Evolutionary conservation across 2,329 filamentous ascomycete species (phyloP).

Genomic region (Exophiala lecanii-corni): DNA sequence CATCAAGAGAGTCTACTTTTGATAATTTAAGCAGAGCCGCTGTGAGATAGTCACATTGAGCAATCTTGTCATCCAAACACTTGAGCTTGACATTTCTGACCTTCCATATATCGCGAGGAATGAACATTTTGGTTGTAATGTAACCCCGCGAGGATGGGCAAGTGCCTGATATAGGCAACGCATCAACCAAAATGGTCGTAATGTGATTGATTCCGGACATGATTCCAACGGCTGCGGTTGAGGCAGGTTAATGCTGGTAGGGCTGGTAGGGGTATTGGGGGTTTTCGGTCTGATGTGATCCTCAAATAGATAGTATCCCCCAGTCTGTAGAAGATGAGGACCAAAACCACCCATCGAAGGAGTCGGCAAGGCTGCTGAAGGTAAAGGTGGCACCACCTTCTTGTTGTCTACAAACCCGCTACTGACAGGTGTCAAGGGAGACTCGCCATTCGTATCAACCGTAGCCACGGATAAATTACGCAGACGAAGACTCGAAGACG

Average conservation of each 20-base stretch:
- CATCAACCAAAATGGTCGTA: slow-evolving; percentile 99
- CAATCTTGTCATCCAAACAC: slow-evolving; percentile 86
- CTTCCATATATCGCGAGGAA: slow-evolving; percentile 88
- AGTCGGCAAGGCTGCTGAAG: slow-evolving; percentile 58
- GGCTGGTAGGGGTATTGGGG: slow-evolving; percentile 52
- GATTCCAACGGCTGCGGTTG: slow-evolving; percentile 78
- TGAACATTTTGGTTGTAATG: slow-evolving; percentile 82
- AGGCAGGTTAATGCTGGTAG: slow-evolving; percentile 55
- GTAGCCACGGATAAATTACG: slow-evolving; percentile 67
- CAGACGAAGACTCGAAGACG: slow-evolving; percentile 64
- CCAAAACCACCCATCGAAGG: slow-evolving; percentile 60
- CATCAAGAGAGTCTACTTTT: slow-evolving; percentile 81
- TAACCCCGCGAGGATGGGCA: slow-evolving; percentile 89
- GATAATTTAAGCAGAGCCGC: slow-evolving; percentile 80
- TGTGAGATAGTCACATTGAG: slow-evolving; percentile 85
- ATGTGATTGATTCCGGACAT: slow-evolving; percentile 79
- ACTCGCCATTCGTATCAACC: slow-evolving; percentile 59
- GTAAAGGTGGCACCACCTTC: slow-evolving; percentile 47
- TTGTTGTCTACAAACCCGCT: slow-evolving; percentile 55
- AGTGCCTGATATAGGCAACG: slow-evolving; percentile 89
- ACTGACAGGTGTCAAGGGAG: slow-evolving; percentile 69
- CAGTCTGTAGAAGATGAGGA: slow-evolving; percentile 52
- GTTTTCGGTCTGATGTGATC: slow-evolving; percentile 66
- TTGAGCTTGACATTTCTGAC: slow-evolving; percentile 92
- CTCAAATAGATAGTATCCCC: slow-evolving; percentile 77